Percentiles rank a stretch among this genome's conserved stretches.
phyloP scores from a whole-genome alignment of 345 rosid genomes.

The Eucalyptus pauciflora region DNA sequence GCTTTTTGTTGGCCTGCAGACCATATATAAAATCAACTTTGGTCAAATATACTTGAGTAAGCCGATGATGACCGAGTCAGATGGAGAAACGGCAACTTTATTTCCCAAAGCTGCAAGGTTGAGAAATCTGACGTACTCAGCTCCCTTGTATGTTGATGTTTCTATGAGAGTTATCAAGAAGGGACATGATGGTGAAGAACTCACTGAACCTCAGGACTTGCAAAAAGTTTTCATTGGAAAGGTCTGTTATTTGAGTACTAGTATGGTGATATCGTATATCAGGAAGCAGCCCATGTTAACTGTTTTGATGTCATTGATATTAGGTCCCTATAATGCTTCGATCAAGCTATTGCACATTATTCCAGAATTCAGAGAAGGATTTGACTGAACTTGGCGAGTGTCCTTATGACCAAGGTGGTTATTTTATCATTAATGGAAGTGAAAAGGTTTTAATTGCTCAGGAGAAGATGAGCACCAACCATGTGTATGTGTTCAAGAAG shows the following conservation, averaged over 20 bases:
- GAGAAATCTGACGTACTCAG: slow-evolving; percentile 92
- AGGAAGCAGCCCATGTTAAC: neutral
- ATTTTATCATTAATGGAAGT: slow-evolving; percentile 95
- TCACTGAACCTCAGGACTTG: slow-evolving; percentile 86
- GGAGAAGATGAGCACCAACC: slow-evolving; percentile 99
- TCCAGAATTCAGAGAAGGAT: slow-evolving; percentile 93
- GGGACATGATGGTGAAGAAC: slow-evolving; percentile 99
- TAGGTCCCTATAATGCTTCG: slow-evolving; percentile 99
- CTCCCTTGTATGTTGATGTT: slow-evolving; percentile 94
- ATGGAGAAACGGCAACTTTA: slow-evolving; percentile 94
- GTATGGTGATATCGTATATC: neutral
- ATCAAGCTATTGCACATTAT: slow-evolving; percentile 82
- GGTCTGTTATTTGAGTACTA: slow-evolving; percentile 16
- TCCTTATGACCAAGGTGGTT: slow-evolving; percentile 98
- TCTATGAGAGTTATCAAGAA: slow-evolving; percentile 86
- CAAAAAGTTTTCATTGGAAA: slow-evolving; percentile 94
- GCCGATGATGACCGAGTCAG: slow-evolving; percentile 99
- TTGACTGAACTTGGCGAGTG: slow-evolving; percentile 98
- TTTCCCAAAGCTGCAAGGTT: slow-evolving; percentile 98
- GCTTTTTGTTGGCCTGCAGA: slow-evolving; percentile 38
- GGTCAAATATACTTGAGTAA: slow-evolving; percentile 97
- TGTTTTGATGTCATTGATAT: neutral
- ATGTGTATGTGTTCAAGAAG: slow-evolving; percentile 93
- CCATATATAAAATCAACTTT: slow-evolving; percentile 86
- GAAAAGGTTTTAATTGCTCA: slow-evolving; percentile 98